Conservation (phyloP, 768 basidiomycete species). For the Kwoniella dendrophila region DNA sequence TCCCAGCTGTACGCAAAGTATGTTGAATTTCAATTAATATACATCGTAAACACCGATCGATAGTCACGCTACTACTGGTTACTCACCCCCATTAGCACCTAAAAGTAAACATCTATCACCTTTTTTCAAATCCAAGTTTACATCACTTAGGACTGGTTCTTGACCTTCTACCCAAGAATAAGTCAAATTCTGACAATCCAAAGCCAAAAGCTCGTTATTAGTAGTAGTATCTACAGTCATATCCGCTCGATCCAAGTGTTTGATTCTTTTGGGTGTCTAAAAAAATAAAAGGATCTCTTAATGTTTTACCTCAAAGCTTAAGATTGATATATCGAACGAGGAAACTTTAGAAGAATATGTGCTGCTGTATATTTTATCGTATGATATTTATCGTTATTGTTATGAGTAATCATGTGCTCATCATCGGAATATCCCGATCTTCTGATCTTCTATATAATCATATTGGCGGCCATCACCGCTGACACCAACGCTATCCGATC, state of each 20-base stretch:
- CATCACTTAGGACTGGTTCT: conserved; percentile 60
- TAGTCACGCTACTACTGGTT: neutral
- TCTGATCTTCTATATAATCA: no score
- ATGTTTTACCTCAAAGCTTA: no score
- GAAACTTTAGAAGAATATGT: no score
- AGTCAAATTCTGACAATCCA: conserved; percentile 39
- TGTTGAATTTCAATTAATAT: neutral
- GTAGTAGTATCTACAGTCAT: conserved; percentile 13
- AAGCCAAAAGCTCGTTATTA: conserved; percentile 22
- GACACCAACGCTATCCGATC: no score
- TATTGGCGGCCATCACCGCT: no score
- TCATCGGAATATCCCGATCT: no score
- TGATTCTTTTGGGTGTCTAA: neutral
- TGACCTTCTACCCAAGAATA: conserved; percentile 35
- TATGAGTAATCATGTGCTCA: no score
- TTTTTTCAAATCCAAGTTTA: conserved; percentile 68
- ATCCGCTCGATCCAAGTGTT: neutral
- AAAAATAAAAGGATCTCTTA: no score
- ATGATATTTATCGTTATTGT: no score
- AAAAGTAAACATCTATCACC: conserved; percentile 84
- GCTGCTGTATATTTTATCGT: no score
- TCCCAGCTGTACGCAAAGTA: conserved; percentile 62
- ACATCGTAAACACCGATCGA: neutral
- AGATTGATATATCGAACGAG: no score
- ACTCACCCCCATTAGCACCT: conserved; percentile 89